phyloP scores from a whole-genome alignment of 2,329 filamentous ascomycete species.

The Ophiocordyceps sinensis region DNA sequence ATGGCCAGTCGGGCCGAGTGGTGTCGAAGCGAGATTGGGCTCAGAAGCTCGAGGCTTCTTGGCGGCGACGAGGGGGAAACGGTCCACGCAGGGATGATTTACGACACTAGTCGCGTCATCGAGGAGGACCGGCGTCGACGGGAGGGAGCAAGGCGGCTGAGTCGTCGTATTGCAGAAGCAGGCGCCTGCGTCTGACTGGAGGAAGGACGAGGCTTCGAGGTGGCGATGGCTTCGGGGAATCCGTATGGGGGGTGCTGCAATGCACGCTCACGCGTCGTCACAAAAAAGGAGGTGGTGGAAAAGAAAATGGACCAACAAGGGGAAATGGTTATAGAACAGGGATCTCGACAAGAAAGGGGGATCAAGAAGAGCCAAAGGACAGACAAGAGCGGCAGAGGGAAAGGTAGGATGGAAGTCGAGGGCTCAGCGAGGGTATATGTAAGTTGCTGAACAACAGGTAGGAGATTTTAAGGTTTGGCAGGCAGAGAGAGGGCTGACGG shows the following conservation, averaged over 20 bases:
- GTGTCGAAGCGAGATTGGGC: no score
- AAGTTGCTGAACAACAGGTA: background rate
- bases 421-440: background rate
- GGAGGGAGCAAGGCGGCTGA: background rate
- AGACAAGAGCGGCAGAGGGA: background rate
- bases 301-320: background rate
- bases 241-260: conserved; percentile 7
- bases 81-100: no score
- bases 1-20: background rate
- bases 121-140: background rate
- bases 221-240: conserved; percentile 13
- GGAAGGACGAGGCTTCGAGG: conserved; percentile 6
- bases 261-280: background rate
- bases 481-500: conserved; percentile 2
- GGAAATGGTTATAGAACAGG: background rate
- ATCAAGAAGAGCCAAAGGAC: background rate
- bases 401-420: no score
- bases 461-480: conserved; percentile 1
- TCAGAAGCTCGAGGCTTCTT: background rate
- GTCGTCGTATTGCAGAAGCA: background rate
- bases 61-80: no score
- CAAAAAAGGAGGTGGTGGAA: background rate
- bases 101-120: background rate
- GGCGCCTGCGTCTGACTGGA: background rate
- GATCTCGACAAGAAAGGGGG: background rate